These are phyloP conservation scores for Salvia miltiorrhiza DNA, from an alignment of 257 asterid species.

Conservation along the genomic window DNA sequence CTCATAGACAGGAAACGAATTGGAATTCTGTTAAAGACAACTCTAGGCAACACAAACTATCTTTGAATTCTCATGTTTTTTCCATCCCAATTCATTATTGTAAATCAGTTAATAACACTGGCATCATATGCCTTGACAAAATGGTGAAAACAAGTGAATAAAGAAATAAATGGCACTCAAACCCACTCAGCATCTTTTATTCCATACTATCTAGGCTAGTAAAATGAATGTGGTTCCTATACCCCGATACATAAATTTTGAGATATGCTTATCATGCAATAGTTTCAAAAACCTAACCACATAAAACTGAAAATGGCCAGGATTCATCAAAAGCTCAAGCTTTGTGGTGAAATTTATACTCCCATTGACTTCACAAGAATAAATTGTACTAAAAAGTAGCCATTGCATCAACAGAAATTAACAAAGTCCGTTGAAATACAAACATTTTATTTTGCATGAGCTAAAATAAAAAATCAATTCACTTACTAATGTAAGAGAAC, in stretches of 20 bases:
- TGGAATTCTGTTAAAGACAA: not conserved
- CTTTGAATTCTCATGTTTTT: not conserved
- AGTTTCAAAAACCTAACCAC: not conserved
- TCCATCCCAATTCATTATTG: not conserved
- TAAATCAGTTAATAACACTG: not conserved
- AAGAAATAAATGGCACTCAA: not conserved
- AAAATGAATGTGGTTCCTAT: not conserved
- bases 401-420: not conserved
- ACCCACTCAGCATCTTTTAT: not conserved
- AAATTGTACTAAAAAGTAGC: not conserved
- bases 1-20: not conserved
- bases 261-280: conserved; percentile 14
- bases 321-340: conserved; percentile 1
- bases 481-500: not conserved
- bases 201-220: too few species aligned
- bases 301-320: not conserved
- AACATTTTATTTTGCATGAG: not conserved
- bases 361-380: not conserved
- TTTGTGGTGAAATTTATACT: conserved; percentile 2
- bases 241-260: too few species aligned
- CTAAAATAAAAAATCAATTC: not conserved
- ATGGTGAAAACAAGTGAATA: not conserved
- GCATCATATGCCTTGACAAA: not conserved
- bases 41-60: not conserved
- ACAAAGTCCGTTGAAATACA: not conserved